These are phyloP conservation scores for Albizia julibrissin DNA, from an alignment of 306 rosid species.

Conservation along the genomic window DNA sequence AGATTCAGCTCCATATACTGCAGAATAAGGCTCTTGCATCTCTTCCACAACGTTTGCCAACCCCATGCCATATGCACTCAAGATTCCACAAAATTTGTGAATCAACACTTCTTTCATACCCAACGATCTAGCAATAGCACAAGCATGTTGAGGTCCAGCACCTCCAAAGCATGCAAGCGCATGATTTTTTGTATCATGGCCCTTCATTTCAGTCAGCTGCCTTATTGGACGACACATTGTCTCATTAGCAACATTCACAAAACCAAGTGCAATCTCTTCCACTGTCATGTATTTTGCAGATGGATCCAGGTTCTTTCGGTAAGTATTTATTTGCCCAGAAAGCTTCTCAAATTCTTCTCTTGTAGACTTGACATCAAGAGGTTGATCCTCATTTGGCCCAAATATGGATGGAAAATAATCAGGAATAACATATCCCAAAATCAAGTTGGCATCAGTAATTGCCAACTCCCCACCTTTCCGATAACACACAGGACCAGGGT, in stretches of 20 bases:
- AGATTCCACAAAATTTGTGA: conserved; percentile 88
- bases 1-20: conserved; percentile 67
- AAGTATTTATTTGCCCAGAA: conserved; percentile 66
- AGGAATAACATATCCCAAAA: conserved; percentile 87
- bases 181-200: conserved; percentile 90
- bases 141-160: conserved; percentile 98
- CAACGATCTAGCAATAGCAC: conserved; percentile 92
- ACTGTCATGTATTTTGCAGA: conserved; percentile 75
- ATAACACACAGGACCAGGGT: conserved; percentile 95
- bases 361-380: conserved; percentile 71
- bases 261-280: conserved; percentile 85
- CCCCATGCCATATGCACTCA: conserved; percentile 99
- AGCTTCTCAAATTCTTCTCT: conserved; percentile 75
- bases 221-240: conserved; percentile 97
- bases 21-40: conserved; percentile 85
- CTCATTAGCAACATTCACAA: conserved; percentile 93
- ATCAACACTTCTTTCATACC: conserved; percentile 92
- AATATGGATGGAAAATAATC: conserved; percentile 91
- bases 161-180: conserved; percentile 99
- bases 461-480: conserved; percentile 94
- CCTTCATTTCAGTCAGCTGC: conserved; percentile 96
- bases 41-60: conserved; percentile 98
- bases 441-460: conserved; percentile 91
- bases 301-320: conserved; percentile 66
- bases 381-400: conserved; percentile 81